phyloP scores from a whole-genome alignment of 257 asterid genomes.

The Craterostigma plantagineum region DNA sequence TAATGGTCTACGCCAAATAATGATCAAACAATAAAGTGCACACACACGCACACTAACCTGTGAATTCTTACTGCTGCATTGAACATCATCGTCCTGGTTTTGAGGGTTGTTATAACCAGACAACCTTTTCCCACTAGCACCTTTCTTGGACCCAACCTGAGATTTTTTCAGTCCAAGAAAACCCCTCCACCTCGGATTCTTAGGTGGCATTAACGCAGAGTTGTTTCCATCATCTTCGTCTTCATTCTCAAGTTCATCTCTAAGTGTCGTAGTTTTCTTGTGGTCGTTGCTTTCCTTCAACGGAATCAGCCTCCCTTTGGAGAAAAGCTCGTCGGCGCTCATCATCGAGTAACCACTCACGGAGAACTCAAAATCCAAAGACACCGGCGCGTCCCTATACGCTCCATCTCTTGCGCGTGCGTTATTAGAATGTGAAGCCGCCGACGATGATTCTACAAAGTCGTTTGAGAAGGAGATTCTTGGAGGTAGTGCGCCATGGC shows the following conservation, averaged over 20 bases:
- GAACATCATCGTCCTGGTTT: constrained; percentile 11
- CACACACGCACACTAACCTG: too few relatives aligned
- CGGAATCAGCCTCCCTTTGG: constrained; percentile 56
- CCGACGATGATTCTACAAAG: constrained; percentile 27
- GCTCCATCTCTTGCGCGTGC: neutral
- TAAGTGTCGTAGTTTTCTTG: constrained; percentile 10
- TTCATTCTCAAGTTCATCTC: constrained; percentile 47
- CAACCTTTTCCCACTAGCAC: constrained; percentile 12
- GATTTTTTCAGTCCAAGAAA: constrained; percentile 54
- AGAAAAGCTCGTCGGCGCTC: constrained; percentile 77
- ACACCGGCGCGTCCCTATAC: constrained; percentile 64
- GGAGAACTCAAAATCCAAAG: constrained; percentile 80
- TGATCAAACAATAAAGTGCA: too few relatives aligned
- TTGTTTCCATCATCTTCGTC: too few relatives aligned
- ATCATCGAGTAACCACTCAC: constrained; percentile 56
- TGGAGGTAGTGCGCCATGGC: constrained; percentile 24
- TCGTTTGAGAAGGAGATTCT: constrained; percentile 90
- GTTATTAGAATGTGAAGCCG: constrained; percentile 1
- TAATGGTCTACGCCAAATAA: too few relatives aligned
- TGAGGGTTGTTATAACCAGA: neutral
- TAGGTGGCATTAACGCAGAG: constrained; percentile 43
- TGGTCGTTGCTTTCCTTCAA: constrained; percentile 44
- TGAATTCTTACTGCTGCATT: constrained; percentile 11
- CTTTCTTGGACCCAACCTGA: constrained; percentile 57
- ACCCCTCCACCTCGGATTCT: constrained; percentile 69